These are phyloP conservation scores for Ceratocystis cubensis DNA, from an alignment of 2,329 filamentous ascomycete genomes.

Conservation along the genomic window DNA sequence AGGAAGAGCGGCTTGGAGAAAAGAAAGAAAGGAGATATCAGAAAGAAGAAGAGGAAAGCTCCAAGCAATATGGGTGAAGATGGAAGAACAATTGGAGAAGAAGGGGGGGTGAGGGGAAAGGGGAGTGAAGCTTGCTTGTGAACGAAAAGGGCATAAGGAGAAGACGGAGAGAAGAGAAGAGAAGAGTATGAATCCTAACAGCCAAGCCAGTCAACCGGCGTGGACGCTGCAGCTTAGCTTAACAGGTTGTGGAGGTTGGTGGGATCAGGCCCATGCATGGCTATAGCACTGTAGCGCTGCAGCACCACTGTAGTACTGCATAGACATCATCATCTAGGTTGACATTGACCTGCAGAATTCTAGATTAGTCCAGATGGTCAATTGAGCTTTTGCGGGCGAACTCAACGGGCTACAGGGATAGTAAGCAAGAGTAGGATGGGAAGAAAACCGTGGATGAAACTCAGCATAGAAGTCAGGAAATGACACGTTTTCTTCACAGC, in stretches of 20 bases:
- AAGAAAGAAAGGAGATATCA: neutral
- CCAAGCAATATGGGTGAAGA: too few relatives aligned
- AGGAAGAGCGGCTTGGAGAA: neutral
- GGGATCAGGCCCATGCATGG: neutral
- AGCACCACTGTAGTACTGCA: neutral
- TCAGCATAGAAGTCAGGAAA: neutral
- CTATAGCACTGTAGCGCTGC: neutral
- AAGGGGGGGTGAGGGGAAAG: too few relatives aligned
- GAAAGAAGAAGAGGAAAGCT: neutral
- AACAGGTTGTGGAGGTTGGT: neutral
- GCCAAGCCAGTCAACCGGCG: neutral
- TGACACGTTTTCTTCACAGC: too few relatives aligned
- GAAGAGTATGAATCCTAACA: neutral
- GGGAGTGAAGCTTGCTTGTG: too few relatives aligned
- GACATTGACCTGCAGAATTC: conserved; percentile 3
- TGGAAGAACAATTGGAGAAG: too few relatives aligned
- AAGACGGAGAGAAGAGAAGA: neutral
- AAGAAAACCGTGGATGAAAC: neutral
- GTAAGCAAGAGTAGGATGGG: neutral
- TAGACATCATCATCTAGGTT: neutral
- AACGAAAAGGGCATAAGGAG: neutral
- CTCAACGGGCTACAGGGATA: neutral
- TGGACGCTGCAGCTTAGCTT: neutral
- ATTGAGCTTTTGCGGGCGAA: neutral
- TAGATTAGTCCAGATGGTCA: neutral